These are phyloP conservation scores for Elsinoe perseae DNA, from an alignment of 2,329 filamentous ascomycete species.

Conservation along the genomic window DNA sequence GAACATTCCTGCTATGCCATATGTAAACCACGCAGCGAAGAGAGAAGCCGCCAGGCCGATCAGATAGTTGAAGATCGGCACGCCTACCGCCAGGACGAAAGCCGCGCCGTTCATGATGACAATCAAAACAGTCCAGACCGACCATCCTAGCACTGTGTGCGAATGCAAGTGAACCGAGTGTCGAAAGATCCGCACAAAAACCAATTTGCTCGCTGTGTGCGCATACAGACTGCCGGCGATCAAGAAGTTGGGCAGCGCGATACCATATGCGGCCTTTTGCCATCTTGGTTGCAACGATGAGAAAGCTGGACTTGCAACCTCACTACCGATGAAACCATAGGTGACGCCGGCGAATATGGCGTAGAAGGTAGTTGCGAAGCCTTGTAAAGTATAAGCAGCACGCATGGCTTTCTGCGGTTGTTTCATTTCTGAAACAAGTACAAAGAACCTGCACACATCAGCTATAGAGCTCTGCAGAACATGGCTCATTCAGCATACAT, in stretches of 20 bases:
- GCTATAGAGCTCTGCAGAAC: not conserved
- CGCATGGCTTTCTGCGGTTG: constrained; percentile 46
- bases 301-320: constrained; percentile 42
- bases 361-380: constrained; percentile 45
- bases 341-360: constrained; percentile 44
- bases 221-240: constrained; percentile 45
- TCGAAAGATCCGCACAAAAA: constrained; percentile 46
- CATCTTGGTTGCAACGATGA: constrained; percentile 40
- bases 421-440: constrained; percentile 48
- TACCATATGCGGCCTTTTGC: constrained; percentile 45
- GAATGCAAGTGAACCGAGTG: constrained; percentile 41
- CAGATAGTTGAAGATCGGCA: constrained; percentile 49
- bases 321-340: constrained; percentile 44
- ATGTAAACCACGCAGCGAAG: constrained; percentile 50
- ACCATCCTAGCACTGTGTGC: constrained; percentile 42
- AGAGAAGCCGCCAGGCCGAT: constrained; percentile 45
- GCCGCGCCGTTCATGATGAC: constrained; percentile 41
- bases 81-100: constrained; percentile 39
- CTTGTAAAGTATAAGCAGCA: constrained; percentile 44
- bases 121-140: constrained; percentile 41
- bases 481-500: constrained; percentile 29
- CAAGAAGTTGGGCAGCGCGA: constrained; percentile 45
- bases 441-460: constrained; percentile 37
- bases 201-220: constrained; percentile 46
- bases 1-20: constrained; percentile 30